Conservation (phyloP, 176 grass and related monocot genomes). For the Dactylis glomerata region DNA sequence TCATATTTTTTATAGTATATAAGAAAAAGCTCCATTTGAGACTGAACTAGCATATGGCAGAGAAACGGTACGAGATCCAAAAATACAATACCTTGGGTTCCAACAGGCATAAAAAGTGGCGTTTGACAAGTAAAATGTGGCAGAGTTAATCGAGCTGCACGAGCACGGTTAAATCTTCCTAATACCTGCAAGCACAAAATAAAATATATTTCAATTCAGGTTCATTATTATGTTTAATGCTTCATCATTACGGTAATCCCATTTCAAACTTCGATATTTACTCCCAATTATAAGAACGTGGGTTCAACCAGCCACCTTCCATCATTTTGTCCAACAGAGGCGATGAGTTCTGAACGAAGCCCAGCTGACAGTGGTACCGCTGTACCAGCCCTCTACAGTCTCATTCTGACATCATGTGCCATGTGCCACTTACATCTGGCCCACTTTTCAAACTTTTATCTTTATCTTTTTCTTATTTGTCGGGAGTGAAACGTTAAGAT, state of each 20-base stretch:
- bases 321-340: conserved; percentile 23
- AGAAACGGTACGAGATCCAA: neutral
- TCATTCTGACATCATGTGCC: conserved; percentile 19
- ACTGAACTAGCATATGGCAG: neutral
- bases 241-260: neutral
- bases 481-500: neutral
- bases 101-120: conserved; percentile 98
- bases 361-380: neutral
- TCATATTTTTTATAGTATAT: conserved; percentile 12
- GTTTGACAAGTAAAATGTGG: conserved; percentile 94
- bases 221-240: neutral
- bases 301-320: neutral
- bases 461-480: neutral
- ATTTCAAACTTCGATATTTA: neutral
- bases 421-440: conserved; percentile 29
- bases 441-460: neutral
- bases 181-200: conserved; percentile 57
- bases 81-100: conserved; percentile 76
- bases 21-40: neutral
- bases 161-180: conserved; percentile 90
- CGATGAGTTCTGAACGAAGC: neutral
- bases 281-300: neutral
- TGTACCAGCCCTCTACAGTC: neutral
- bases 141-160: conserved; percentile 77
- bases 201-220: conserved; percentile 7